Evolutionary conservation across 352 stramenopile species (phyloP), one percentile per base, ranked within the genome.

Genomic region (Globisporangium paroecandrum): DNA sequence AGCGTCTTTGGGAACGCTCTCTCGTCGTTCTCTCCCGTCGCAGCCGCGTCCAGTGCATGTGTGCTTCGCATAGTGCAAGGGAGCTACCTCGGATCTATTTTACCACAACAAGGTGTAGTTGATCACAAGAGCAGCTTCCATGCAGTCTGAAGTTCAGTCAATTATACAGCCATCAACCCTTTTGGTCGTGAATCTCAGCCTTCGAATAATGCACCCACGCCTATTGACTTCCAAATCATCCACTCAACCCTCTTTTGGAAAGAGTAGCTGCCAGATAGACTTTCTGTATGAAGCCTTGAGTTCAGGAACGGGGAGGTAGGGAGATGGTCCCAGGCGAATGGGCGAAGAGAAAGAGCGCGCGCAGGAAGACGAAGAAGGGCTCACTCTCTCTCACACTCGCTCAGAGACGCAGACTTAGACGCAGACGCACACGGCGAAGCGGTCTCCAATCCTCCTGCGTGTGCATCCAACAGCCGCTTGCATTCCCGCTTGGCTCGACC

Each of bases 21-120:
- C 56, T 62, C 55, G 49, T 5, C 22, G 15, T 27, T 43, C 56
- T 62, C 56, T 62, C 56, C 56, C 56, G 32, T 62, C 56, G 32
- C 56, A 62, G 32, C 32, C n/a, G 32, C 56, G 29, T 49, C 55
- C 54, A 43, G 12, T 24, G 43, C 43, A 2, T 2, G 6, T 29
- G 18, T 27, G 49, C 20, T 22, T 12, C 7, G 4, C 29, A 61
- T 47, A 61, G 18, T 47, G 43, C 43, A 24, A n/a, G 6, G n/a
- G 24, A n/a, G 22, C 22, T 49, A 9, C 43, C 43, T 51, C 43
- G 18, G 7, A 58, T 58, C 24, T 58, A 36, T 62, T 62, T 47
- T 62, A 9, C 9, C 57, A 62, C 3, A 51, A 62, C 57, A 62
- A 49, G 57, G 57, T 62, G 57, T 18, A 49, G 7, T 2, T 38